Percentiles rank a stretch among this genome's conserved stretches.
phyloP scores from a whole-genome alignment of 169 alveolate genomes.

The Cryptosporidium parvum region DNA sequence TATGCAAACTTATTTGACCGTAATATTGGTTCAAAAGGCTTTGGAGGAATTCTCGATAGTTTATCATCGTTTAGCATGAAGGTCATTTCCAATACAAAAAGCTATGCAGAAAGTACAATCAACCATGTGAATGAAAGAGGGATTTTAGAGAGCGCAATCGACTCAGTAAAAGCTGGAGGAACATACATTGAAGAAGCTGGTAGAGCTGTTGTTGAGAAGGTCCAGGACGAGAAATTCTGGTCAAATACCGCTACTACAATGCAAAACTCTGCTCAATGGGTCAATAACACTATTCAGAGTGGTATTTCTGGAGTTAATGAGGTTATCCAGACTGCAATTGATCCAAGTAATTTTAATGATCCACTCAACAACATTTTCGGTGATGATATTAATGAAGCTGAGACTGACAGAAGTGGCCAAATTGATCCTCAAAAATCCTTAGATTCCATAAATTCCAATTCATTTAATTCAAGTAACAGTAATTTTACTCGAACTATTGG shows the following conservation, averaged over 20 bases:
- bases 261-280: conserved; percentile 72
- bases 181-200: conserved; percentile 62
- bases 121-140: conserved; percentile 60
- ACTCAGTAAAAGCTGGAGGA: conserved; percentile 65
- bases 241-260: conserved; percentile 48
- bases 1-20: conserved; percentile 45
- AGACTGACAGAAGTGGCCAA: neutral
- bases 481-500: neutral
- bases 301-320: conserved; percentile 67
- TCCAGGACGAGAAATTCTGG: conserved; percentile 74
- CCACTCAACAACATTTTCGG: neutral
- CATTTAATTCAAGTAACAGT: neutral
- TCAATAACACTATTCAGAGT: conserved; percentile 59
- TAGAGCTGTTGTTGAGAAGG: conserved; percentile 70
- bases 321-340: conserved; percentile 53
- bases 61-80: conserved; percentile 53
- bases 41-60: conserved; percentile 50
- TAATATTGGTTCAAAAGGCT: conserved; percentile 28
- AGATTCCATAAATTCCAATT: neutral
- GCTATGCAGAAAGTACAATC: conserved; percentile 60
- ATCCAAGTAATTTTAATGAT: conserved; percentile 37
- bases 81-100: conserved; percentile 68
- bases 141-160: conserved; percentile 62
- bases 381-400: conserved; percentile 8
- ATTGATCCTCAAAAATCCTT: neutral